phyloP scores from a whole-genome alignment of 345 rosid genomes.

The Draba incana region DNA sequence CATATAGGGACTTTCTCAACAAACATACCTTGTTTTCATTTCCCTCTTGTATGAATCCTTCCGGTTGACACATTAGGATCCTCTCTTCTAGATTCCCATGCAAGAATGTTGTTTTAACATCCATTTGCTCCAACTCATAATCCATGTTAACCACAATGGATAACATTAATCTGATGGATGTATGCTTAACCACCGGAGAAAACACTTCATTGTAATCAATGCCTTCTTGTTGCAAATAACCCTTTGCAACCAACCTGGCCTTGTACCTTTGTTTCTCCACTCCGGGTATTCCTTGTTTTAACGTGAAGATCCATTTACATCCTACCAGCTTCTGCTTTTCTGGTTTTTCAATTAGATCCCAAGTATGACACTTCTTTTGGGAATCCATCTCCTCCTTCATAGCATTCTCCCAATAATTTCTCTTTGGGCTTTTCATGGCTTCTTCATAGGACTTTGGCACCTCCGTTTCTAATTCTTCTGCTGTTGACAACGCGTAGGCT shows the following conservation, averaged over 20 bases:
- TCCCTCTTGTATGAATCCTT: neutral
- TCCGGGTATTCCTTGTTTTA: no score
- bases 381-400: neutral
- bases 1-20: no score
- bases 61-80: neutral
- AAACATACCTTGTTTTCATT: no score
- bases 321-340: neutral
- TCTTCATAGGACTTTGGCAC: neutral
- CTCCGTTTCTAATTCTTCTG: neutral
- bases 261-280: no score
- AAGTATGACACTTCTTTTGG: neutral
- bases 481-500: neutral
- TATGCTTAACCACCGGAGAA: neutral
- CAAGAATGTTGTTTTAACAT: neutral
- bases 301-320: no score
- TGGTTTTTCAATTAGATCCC: neutral
- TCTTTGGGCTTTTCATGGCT: neutral
- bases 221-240: no score
- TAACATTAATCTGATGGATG: neutral
- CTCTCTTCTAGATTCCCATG: neutral
- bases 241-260: no score
- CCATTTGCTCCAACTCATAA: neutral
- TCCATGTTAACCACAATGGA: neutral
- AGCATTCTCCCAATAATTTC: neutral
- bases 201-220: neutral